Base-by-base conservation (phyloP, 2,329 filamentous ascomycete species). In the Diaporthe sp. region DNA sequence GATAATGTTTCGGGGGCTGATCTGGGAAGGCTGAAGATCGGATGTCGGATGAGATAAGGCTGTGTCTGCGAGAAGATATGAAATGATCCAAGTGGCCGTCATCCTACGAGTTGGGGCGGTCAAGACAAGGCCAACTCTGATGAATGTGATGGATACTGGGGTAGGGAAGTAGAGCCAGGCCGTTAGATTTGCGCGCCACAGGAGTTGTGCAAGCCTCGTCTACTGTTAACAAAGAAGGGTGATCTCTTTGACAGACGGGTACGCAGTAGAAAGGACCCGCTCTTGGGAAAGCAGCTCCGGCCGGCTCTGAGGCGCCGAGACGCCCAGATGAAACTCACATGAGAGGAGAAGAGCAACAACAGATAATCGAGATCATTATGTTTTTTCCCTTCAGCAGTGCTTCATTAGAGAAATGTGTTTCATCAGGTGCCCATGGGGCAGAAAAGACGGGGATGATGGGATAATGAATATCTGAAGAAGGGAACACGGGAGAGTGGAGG, bases 401-500 rank as follows among this genome's bases (percentile, higher is more conserved):
- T 63, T 13, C 39, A 63, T 30, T 25, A 51, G 17, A 4, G 7
- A 37, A 12, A 32, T 35, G 44, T 53, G 47, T 39, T 68, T 68
- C 63, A 68, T 68, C 32, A 68, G 47, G 25, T 53, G 9, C 5
- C 30, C 63, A 53, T n/a, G 32, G 44, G 44, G 32, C 17, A 39
- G 63, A 37, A 27, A 30, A 30, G 32, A 53, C 47, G 47, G 44
- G 47, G n/a, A 63, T 44, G 37, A 51, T 66, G 63, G 61, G 42
- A 66, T 66, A 66, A 66, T 66, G 63, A 66, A 66, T 51, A 66
- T 51, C 63, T 51, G 30, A 47, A 37, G 44, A 27, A 37, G 42
- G 44, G 30, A 19, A 19, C 27, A 25, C 58, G 30, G 44, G 12
- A 51, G 44, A 32, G 63, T 68, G 63, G 63, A 68, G 32, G 47